Conservation (phyloP, 345 rosid genomes). For the Populus davidiana region DNA sequence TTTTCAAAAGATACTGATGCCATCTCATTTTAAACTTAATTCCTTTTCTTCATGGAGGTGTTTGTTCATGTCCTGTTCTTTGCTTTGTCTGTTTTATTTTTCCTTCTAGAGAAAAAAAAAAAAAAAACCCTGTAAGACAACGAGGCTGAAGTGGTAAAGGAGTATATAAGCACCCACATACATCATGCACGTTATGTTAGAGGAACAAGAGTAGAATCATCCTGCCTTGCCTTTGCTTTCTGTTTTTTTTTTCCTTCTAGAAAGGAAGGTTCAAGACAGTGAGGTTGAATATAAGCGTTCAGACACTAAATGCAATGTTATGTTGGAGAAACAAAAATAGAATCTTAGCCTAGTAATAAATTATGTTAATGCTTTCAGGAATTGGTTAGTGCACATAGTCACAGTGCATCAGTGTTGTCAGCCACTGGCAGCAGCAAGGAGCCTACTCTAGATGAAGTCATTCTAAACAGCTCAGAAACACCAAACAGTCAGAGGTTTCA, state of each 20-base stretch:
- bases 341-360: neutral
- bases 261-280: neutral
- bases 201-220: neutral
- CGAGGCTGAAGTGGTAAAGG: neutral
- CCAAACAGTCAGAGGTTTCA: slow-evolving; percentile 13
- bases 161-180: neutral
- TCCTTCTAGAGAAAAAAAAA: neutral
- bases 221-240: neutral
- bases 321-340: neutral
- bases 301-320: neutral
- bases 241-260: neutral
- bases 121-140: neutral
- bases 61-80: neutral
- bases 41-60: neutral
- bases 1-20: neutral
- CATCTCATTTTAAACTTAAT: neutral
- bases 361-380: slow-evolving; percentile 18
- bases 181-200: neutral
- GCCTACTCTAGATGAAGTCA: slow-evolving; percentile 7
- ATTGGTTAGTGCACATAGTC: neutral
- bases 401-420: slow-evolving; percentile 8
- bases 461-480: slow-evolving; percentile 10
- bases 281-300: neutral
- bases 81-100: neutral
- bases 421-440: slow-evolving; percentile 24